A percentile compares a stretch with the other conserved stretches of the same genome.
Evolutionary conservation across 192 early-diverging fungal species (phyloP).

Genomic region (Geranomyces variabilis): DNA sequence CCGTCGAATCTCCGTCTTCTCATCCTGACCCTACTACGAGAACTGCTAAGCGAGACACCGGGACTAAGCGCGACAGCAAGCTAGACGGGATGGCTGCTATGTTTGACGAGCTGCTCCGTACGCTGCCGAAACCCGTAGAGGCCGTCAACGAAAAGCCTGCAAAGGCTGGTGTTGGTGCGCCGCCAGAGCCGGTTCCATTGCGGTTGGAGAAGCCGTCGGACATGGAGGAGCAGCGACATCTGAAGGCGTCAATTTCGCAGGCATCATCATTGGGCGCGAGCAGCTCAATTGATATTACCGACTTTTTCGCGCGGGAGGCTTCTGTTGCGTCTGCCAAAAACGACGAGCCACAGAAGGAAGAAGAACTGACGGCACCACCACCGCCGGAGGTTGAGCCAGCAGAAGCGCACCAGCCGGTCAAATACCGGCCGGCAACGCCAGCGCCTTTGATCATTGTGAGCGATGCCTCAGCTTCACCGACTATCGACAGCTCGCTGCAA

Average conservation of each 20-base stretch:
- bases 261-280: neutral
- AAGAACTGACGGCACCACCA: too few relatives aligned
- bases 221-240: too few relatives aligned
- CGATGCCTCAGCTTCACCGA: neutral
- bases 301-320: conserved; percentile 12
- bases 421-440: neutral
- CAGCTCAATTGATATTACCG: conserved; percentile 31
- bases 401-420: too few relatives aligned
- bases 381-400: too few relatives aligned
- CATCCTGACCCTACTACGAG: too few relatives aligned
- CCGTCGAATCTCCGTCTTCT: too few relatives aligned
- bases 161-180: too few relatives aligned
- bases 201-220: too few relatives aligned
- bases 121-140: neutral
- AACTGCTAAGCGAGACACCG: too few relatives aligned
- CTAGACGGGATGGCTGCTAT: conserved; percentile 6
- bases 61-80: conserved; percentile 9
- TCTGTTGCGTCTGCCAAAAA: neutral
- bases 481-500: neutral
- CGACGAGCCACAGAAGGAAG: too few relatives aligned
- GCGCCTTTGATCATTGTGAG: neutral
- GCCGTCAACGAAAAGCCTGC: neutral
- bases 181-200: too few relatives aligned
- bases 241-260: too few relatives aligned
- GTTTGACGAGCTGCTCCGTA: conserved; percentile 8